phyloP scores from a whole-genome alignment of 1,284 basidiomycete species.

The Cutaneotrichosporon sp. region DNA sequence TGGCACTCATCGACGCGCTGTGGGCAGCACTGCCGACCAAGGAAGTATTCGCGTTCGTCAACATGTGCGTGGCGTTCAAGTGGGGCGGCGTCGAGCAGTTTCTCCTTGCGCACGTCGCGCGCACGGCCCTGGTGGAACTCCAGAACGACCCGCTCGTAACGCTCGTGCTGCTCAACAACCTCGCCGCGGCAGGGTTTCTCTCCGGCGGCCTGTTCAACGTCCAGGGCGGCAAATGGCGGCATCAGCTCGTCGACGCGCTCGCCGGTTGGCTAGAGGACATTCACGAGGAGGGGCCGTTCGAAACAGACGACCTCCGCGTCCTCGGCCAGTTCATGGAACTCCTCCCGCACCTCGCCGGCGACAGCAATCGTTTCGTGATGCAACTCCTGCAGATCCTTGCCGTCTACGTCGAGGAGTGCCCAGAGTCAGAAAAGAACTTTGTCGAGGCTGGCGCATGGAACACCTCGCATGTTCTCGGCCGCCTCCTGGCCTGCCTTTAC shows the following conservation, averaged over 20 bases:
- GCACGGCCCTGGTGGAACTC: slow-evolving; percentile 28
- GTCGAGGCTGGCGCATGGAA: slow-evolving; percentile 31
- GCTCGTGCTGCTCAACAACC: slow-evolving; percentile 42
- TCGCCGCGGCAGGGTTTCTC: slow-evolving; percentile 39
- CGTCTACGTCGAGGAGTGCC: slow-evolving; percentile 1
- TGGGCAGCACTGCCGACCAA: slow-evolving; percentile 32
- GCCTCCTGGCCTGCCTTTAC: slow-evolving; percentile 21
- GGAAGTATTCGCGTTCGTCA: slow-evolving; percentile 40
- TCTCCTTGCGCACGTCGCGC: slow-evolving; percentile 31
- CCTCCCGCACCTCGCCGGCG: slow-evolving; percentile 27
- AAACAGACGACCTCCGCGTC: slow-evolving; percentile 20
- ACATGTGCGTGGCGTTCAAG: slow-evolving; percentile 38
- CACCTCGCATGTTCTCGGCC: slow-evolving; percentile 27
- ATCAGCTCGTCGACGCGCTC: slow-evolving; percentile 29
- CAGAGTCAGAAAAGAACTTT: slow-evolving; percentile 18
- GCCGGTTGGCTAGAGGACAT: slow-evolving; percentile 4
- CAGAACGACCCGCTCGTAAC: slow-evolving; percentile 34
- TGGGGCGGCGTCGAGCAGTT: slow-evolving; percentile 49
- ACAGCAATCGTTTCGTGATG: slow-evolving; percentile 22
- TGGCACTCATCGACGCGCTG: slow-evolving; percentile 40
- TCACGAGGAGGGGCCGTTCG: slow-evolving; percentile 2
- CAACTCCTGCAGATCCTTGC: slow-evolving; percentile 19
- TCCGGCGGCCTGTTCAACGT: slow-evolving; percentile 43
- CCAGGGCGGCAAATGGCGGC: slow-evolving; percentile 46
- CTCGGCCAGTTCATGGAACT: slow-evolving; percentile 33